A percentile compares a stretch with the other conserved stretches of the same genome.
Evolutionary conservation across 768 basidiomycete species (phyloP).

Genomic region (Leccinum truebloodii): DNA sequence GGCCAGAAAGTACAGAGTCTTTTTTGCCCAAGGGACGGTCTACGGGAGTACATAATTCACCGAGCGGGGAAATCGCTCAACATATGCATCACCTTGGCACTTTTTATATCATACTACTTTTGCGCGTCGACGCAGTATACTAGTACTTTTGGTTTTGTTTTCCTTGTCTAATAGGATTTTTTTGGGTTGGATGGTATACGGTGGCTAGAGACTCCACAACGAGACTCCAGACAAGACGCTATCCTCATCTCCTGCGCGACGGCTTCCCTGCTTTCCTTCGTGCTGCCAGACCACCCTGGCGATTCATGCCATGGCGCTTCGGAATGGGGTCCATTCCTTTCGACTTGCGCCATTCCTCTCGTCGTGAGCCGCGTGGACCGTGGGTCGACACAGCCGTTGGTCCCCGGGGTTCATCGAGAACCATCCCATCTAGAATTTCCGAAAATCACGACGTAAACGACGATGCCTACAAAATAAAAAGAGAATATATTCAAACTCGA

Average conservation of each 20-base stretch:
- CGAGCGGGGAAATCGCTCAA: not conserved
- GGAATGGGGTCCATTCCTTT: constrained; percentile 67
- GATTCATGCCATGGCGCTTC: constrained; percentile 57
- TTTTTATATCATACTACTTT: constrained; percentile 1
- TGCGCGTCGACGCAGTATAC: constrained; percentile 5
- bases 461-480: not conserved
- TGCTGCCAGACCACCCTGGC: constrained; percentile 62
- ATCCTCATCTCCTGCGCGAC: constrained; percentile 61
- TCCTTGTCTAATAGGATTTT: constrained; percentile 3
- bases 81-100: not conserved
- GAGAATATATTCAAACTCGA: not conserved
- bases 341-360: constrained; percentile 80
- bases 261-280: constrained; percentile 70
- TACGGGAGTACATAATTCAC: not conserved
- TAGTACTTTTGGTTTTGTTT: constrained; percentile 14
- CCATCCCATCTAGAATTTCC: constrained; percentile 48
- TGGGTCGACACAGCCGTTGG: constrained; percentile 69
- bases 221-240: not conserved
- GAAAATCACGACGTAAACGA: constrained; percentile 10
- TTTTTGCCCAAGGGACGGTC: not conserved
- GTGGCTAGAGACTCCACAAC: not conserved
- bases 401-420: constrained; percentile 44
- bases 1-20: not conserved
- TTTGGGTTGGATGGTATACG: not conserved
- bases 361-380: constrained; percentile 71